These are phyloP conservation scores for Grifola frondosa DNA, from an alignment of 1,284 basidiomycete species.

Conservation along the genomic window DNA sequence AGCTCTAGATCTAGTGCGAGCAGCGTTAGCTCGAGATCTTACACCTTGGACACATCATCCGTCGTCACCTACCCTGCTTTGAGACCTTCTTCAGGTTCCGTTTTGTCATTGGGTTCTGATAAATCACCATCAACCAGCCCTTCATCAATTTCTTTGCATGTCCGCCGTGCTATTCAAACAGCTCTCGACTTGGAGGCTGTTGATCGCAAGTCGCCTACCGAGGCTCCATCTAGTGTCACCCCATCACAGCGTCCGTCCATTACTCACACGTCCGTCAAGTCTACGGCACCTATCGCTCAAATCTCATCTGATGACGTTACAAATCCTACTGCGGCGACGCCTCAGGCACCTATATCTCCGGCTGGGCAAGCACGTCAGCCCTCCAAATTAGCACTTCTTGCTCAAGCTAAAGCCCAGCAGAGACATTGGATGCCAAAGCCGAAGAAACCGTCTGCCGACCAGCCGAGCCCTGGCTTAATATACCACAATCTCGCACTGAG, in stretches of 20 bases:
- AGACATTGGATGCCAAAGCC: conserved; percentile 23
- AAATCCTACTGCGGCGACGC: background rate
- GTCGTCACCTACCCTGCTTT: conserved; percentile 65
- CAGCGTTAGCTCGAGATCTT: conserved; percentile 48
- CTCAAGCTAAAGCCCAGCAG: conserved; percentile 53
- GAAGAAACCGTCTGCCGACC: conserved; percentile 16
- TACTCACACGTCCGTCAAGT: background rate
- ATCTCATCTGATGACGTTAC: conserved; percentile 1
- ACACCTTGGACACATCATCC: conserved; percentile 51
- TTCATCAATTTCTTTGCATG: conserved; percentile 54
- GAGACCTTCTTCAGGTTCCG: conserved; percentile 60
- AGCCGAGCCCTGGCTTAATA: conserved; percentile 14
- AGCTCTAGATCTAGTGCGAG: conserved; percentile 45
- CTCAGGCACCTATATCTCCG: background rate
- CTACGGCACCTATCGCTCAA: background rate
- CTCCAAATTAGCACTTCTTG: conserved; percentile 72
- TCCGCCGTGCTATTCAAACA: conserved; percentile 60
- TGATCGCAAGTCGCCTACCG: conserved; percentile 17
- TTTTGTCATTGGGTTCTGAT: conserved; percentile 35
- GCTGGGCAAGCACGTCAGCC: conserved; percentile 30
- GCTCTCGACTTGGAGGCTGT: conserved; percentile 38
- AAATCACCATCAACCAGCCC: conserved; percentile 19
- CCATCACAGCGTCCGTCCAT: conserved; percentile 1
- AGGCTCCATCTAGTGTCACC: conserved; percentile 7
- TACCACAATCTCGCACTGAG: conserved; percentile 46